A percentile compares a stretch with the other conserved stretches of the same genome.
Conservation (phyloP, 441 rosid genomes). For the Populus hybrid region DNA sequence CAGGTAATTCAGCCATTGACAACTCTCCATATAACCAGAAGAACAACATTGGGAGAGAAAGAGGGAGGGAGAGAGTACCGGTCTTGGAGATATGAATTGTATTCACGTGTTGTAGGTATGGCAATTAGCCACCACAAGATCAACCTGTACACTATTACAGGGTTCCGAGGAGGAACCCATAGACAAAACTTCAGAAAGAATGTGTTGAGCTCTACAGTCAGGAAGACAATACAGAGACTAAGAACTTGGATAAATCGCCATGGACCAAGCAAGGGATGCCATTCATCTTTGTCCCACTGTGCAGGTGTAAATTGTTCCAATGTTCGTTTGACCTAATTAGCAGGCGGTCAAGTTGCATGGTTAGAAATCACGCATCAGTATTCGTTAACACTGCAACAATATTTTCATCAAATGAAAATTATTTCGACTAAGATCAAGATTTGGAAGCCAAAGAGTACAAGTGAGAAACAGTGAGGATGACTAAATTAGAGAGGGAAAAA, state of each 20-base stretch:
- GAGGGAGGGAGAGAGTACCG: constrained; percentile 43
- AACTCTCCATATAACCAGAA: not conserved
- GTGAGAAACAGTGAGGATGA: not conserved
- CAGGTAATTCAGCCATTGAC: not conserved
- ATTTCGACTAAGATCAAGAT: not conserved
- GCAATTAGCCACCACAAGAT: constrained; percentile 99
- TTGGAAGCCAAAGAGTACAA: not conserved
- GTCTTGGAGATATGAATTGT: constrained; percentile 97
- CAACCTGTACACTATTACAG: constrained; percentile 85
- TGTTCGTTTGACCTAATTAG: constrained; percentile 76
- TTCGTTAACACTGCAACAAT: not conserved
- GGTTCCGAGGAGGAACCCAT: constrained; percentile 97
- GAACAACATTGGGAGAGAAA: not conserved
- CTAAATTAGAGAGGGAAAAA: not conserved
- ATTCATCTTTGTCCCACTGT: constrained; percentile 99
- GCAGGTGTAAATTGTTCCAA: constrained; percentile 98
- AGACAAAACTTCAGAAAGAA: constrained; percentile 98
- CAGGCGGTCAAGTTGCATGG: not conserved
- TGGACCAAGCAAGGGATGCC: constrained; percentile 98
- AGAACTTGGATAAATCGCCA: constrained; percentile 99
- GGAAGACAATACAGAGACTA: constrained; percentile 79
- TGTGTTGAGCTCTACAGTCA: constrained; percentile 95
- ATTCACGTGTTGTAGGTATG: constrained; percentile 93
- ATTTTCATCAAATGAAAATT: not conserved
- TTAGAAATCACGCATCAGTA: not conserved